Base-by-base conservation (phyloP, 768 basidiomycete species). In the Hortiboletus flavorubellus region DNA sequence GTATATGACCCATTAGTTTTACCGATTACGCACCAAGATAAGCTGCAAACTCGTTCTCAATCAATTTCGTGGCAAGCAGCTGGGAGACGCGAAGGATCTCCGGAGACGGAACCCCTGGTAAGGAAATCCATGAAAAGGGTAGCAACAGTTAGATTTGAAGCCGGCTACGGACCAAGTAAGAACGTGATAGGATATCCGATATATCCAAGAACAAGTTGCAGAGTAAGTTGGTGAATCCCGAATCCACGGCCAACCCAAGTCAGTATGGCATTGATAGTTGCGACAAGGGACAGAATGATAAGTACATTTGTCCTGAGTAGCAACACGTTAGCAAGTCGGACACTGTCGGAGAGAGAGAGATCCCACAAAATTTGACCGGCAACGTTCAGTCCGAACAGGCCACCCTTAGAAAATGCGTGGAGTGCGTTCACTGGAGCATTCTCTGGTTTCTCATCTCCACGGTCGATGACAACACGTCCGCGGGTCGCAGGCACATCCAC, bases 221-320 rank as follows among this genome's bases (percentile, higher is more conserved):
- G 78, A 3, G 92, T 94, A 51, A 95, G 81, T 0, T 80, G 77
- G 63, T 87, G 81, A 62, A 94, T 90, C 37, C 88, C 90, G 64
- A 93, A 92, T 47, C 89, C 91, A 55, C 78, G 81, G 33, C 93
- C 93, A 67, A 93, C 81, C 92, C 91, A 95, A 30, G 91, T 93
- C 38, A 94, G 79, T 12, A 93, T 76, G 41, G 88, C 93, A 65
- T 95, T 92, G 70, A 92, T 84, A 49, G 79, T 80, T 43, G 87
- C 83, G 55, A 97, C 84, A 46, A 94, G 85, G 3, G 91, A 81
- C 51, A 96, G 74, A 54, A 96, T 84, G 49, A 90, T 93, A 54
- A 94, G 76, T 56, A 94, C 89, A 63, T 93, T 93, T 53, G 88
- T 82, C 56, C 88, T 89, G 55, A 26, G 37, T 26, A 9, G 53